A percentile compares a stretch with the other conserved stretches of the same genome.
Conservation (phyloP, 352 stramenopile species). For the Phytophthora brassicae region DNA sequence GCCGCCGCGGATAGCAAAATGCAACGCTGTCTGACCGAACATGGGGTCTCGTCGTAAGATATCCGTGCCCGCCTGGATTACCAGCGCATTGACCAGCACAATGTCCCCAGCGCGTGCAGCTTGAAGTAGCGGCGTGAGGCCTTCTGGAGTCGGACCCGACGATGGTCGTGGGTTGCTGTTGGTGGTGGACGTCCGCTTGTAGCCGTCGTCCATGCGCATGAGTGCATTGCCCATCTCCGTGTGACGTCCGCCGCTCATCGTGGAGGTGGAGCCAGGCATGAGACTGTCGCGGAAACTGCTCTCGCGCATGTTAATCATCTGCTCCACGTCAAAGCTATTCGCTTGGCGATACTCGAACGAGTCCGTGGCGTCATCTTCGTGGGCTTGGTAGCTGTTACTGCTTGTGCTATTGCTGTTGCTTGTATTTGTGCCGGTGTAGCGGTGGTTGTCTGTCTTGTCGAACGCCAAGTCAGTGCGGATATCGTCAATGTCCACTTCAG, state of each 20-base stretch:
- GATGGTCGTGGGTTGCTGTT: slow-evolving; percentile 26
- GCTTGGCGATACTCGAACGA: slow-evolving; percentile 32
- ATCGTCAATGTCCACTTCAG: slow-evolving; percentile 48
- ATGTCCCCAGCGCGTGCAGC: slow-evolving; percentile 62
- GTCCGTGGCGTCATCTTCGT: slow-evolving; percentile 32
- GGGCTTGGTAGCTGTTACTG: slow-evolving; percentile 32
- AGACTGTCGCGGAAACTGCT: slow-evolving; percentile 61
- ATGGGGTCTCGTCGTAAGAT: slow-evolving; percentile 67
- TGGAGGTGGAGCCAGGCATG: slow-evolving; percentile 26
- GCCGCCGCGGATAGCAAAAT: slow-evolving; percentile 69
- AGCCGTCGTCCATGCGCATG: slow-evolving; percentile 77
- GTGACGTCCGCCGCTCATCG: slow-evolving; percentile 23
- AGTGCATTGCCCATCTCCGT: slow-evolving; percentile 68
- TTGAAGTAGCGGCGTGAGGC: slow-evolving; percentile 67
- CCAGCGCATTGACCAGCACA: slow-evolving; percentile 63
- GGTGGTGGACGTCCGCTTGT: slow-evolving; percentile 47
- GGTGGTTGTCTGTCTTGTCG: slow-evolving; percentile 9
- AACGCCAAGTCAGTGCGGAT: slow-evolving; percentile 22
- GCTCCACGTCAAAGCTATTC: slow-evolving; percentile 67
- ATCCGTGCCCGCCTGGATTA: slow-evolving; percentile 73
- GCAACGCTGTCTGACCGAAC: slow-evolving; percentile 66
- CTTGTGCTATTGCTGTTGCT: slow-evolving; percentile 29
- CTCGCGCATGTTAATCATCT: slow-evolving; percentile 57
- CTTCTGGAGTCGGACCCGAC: slow-evolving; percentile 39
- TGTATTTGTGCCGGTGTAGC: too few relatives aligned